Percentiles rank a stretch among this genome's conserved stretches.
phyloP scores from a whole-genome alignment of 2,329 filamentous ascomycete genomes.

The Cordyceps cicadae region DNA sequence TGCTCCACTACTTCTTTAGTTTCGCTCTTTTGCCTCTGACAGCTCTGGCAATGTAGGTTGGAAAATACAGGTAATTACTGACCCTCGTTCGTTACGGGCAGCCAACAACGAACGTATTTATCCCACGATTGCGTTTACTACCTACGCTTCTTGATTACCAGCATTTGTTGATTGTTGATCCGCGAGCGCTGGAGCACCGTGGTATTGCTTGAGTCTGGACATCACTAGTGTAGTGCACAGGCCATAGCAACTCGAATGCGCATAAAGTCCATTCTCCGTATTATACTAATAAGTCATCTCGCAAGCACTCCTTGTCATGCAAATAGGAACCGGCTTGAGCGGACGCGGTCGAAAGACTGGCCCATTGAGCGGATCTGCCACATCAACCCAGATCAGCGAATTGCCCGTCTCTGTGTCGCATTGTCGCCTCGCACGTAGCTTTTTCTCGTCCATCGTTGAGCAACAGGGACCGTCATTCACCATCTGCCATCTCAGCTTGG shows the following conservation, averaged over 20 bases:
- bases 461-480: neutral
- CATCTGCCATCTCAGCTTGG: slow-evolving; percentile 33
- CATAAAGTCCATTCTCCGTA: neutral
- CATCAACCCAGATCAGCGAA: slow-evolving; percentile 39
- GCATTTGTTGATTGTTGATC: no score
- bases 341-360: slow-evolving; percentile 39
- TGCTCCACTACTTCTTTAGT: neutral
- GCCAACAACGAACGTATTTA: no score
- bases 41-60: neutral
- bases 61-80: no score
- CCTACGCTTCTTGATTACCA: no score
- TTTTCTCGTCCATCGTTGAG: neutral
- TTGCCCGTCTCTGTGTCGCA: neutral
- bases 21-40: neutral
- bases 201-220: no score
- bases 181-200: no score
- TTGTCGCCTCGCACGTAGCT: neutral
- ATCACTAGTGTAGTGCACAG: neutral
- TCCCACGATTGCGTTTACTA: no score
- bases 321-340: slow-evolving; percentile 43
- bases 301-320: slow-evolving; percentile 20
- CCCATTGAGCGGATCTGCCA: slow-evolving; percentile 39
- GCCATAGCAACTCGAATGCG: neutral
- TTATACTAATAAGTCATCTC: neutral
- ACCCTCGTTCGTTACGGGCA: no score